Evolutionary conservation across 2,329 filamentous ascomycete genomes (phyloP).

Genomic region (Talaromyces amestolkiae): DNA sequence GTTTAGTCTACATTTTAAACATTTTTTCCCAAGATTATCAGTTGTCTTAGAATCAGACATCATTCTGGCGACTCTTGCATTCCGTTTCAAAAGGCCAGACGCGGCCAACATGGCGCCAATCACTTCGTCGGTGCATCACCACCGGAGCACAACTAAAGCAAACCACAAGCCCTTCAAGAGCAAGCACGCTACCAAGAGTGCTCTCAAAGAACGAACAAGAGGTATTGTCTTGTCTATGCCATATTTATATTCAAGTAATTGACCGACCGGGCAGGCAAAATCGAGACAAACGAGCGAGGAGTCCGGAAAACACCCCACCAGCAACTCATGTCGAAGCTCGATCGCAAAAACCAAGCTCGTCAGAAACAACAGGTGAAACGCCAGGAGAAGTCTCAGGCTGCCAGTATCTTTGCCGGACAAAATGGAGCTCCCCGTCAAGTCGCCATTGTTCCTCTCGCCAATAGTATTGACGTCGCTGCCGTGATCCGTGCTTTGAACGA

Average conservation of each 20-base stretch:
- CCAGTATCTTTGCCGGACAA: slow-evolving; percentile 77
- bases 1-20: slow-evolving; percentile 16
- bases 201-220: slow-evolving; percentile 80
- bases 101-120: slow-evolving; percentile 70
- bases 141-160: slow-evolving; percentile 87
- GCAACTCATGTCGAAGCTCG: slow-evolving; percentile 95
- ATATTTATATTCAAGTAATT: not conserved
- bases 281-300: slow-evolving; percentile 65
- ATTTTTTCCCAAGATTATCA: no score
- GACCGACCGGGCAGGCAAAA: slow-evolving; percentile 62
- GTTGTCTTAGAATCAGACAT: no score
- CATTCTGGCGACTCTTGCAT: slow-evolving; percentile 63
- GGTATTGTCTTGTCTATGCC: slow-evolving; percentile 49
- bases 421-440: slow-evolving; percentile 86
- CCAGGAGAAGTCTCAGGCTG: slow-evolving; percentile 74
- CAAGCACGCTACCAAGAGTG: slow-evolving; percentile 81
- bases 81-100: slow-evolving; percentile 73
- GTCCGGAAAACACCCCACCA: slow-evolving; percentile 87
- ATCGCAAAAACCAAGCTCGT: slow-evolving; percentile 90
- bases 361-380: slow-evolving; percentile 83
- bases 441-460: slow-evolving; percentile 79
- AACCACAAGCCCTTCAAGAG: slow-evolving; percentile 90
- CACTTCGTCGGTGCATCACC: slow-evolving; percentile 58
- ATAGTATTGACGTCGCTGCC: slow-evolving; percentile 64
- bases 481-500: slow-evolving; percentile 70